These are phyloP conservation scores for Entomortierella chlamydospora DNA, from an alignment of 192 early-diverging fungal species.

Conservation along the genomic window DNA sequence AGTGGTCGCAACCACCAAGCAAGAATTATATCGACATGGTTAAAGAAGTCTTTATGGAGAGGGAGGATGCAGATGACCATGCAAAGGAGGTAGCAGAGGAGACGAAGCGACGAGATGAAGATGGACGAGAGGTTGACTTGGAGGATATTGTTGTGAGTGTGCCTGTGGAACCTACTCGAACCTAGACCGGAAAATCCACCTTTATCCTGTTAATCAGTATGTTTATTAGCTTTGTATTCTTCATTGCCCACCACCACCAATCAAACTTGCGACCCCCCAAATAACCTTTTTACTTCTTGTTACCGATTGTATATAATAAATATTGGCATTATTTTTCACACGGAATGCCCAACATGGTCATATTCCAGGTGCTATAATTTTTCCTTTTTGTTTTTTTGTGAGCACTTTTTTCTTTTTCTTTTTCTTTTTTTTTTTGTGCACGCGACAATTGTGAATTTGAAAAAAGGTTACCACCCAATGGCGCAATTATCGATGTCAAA, in stretches of 20 bases:
- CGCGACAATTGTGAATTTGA: background rate
- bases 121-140: slow-evolving; percentile 33
- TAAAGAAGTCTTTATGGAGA: slow-evolving; percentile 48
- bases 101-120: slow-evolving; percentile 40
- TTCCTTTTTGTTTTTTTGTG: background rate
- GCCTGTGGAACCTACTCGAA: slow-evolving; percentile 10
- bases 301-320: no score
- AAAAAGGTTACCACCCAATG: no score
- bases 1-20: slow-evolving; percentile 54
- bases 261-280: no score
- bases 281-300: no score
- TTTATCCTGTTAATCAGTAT: no score
- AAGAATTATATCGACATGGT: slow-evolving; percentile 50
- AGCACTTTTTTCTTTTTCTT: slow-evolving; percentile 2
- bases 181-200: background rate
- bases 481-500: no score
- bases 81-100: slow-evolving; percentile 32
- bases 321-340: no score
- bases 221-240: no score
- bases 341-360: no score
- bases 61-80: slow-evolving; percentile 40
- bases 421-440: slow-evolving; percentile 1
- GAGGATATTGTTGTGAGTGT: slow-evolving; percentile 51
- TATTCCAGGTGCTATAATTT: background rate
- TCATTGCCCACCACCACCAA: no score